Evolutionary conservation across 176 grass and related monocot species (phyloP), one percentile per base, ranked within the genome.

Genomic region (Avena sativa): DNA sequence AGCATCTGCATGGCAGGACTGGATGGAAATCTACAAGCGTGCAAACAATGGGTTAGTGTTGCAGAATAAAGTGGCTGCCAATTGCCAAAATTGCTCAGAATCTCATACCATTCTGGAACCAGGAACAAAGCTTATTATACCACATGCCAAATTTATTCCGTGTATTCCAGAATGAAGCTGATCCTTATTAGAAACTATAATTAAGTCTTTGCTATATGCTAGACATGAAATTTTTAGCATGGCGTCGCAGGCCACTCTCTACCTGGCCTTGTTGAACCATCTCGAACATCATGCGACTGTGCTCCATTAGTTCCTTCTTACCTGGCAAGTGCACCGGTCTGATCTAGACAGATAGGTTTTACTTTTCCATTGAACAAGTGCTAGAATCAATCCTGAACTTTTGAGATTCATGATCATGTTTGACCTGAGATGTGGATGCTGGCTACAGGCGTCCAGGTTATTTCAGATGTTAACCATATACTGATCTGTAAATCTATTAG

Each of bases 331-430:
- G 46, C 26, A 2, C 13, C 0, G 6, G 2, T 75, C 70, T 50
- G 52, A 56, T 85, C 15, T 72, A 38, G 25, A 36, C 0, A 4
- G 5, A 55, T 55, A 36, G 75, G 17, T 74, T 84, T 71, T 12
- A 44, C 44, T 72, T 40, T 71, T 20, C 1, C 44, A 71, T 9
- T 82, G 9, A 38, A 44, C 43, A 53, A 40, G 25, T 1, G 49
- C 13, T 23, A n/a, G 49, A n/a, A 83, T 57, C 12, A 71, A 57
- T 71, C 66, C 32, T 15, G 19, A 67, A 46, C 5, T 43, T 9
- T 25, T 71, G 13, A 83, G 20, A 72, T 83, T 58, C 12, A 75
- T 21, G 19, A 23, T 20, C 16, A 43, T 71, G 23, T 85, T 67
- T 81, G 1, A 28, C 58, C 14, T 55, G 30, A 9, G 26, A 65